A percentile compares a stretch with the other conserved stretches of the same genome.
Conservation (phyloP, 1,284 basidiomycete genomes). For the Psilocybe mexicana region DNA sequence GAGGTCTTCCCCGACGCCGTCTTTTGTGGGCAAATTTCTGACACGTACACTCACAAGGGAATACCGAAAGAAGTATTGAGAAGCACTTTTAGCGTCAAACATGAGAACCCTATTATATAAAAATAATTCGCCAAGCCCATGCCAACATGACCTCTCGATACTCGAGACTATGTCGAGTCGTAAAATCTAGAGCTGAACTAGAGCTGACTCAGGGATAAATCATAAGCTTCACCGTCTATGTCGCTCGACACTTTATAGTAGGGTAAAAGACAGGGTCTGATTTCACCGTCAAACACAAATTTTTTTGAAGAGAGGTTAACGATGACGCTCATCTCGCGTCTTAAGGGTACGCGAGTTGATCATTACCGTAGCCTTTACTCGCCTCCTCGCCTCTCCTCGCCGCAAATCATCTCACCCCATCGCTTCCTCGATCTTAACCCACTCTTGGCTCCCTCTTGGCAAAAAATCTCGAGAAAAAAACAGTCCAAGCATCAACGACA, state of each 20-base stretch:
- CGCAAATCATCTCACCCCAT: not conserved
- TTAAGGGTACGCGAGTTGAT: not conserved
- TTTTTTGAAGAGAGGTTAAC: not conserved
- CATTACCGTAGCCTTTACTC: not conserved
- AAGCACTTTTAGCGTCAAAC: not conserved
- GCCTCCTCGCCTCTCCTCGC: not conserved
- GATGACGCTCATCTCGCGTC: not conserved
- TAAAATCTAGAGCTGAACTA: not conserved
- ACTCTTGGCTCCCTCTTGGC: no score
- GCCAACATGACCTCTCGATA: not conserved
- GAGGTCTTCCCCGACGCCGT: not conserved
- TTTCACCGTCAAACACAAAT: no score
- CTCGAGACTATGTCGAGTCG: not conserved
- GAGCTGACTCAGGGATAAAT: not conserved
- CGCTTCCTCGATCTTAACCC: no score
- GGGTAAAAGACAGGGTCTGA: no score
- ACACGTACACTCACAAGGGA: not conserved
- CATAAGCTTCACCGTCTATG: no score
- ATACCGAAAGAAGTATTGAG: not conserved
- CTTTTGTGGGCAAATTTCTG: not conserved
- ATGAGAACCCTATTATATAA: not conserved
- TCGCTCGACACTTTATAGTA: no score
- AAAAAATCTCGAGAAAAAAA: no score
- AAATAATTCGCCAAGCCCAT: conserved; percentile 10
- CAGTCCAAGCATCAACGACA: no score